Conservation (phyloP, 352 stramenopile species). For the Pythium brassicae region DNA sequence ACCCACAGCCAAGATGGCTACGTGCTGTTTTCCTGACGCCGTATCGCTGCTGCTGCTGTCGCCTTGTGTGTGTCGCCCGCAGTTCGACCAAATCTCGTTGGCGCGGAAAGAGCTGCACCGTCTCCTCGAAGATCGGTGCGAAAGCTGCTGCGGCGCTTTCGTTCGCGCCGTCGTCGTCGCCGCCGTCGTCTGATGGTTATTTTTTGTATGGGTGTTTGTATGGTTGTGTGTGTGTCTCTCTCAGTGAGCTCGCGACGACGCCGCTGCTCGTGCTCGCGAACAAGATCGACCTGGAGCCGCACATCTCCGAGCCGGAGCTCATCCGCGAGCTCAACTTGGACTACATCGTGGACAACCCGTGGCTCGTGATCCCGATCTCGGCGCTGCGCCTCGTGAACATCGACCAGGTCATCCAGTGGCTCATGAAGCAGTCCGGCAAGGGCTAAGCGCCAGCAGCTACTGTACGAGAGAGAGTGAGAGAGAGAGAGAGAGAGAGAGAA, state of each 20-base stretch:
- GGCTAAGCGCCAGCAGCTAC: slow-evolving; percentile 29
- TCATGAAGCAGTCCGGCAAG: slow-evolving; percentile 94
- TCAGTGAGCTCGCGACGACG: slow-evolving; percentile 84
- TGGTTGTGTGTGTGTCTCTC: neutral
- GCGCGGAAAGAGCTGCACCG: slow-evolving; percentile 93
- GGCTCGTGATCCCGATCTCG: slow-evolving; percentile 98
- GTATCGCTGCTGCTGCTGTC: neutral
- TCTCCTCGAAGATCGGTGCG: slow-evolving; percentile 92
- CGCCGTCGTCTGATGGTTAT: neutral
- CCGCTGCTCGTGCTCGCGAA: slow-evolving; percentile 97
- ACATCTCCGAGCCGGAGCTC: slow-evolving; percentile 87
- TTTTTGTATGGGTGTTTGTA: slow-evolving; percentile 1
- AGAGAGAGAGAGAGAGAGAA: slow-evolving; percentile 10
- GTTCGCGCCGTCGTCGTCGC: neutral
- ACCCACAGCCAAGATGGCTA: neutral
- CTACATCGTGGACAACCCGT: slow-evolving; percentile 98
- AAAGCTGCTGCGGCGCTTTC: no score
- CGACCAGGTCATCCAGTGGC: slow-evolving; percentile 96
- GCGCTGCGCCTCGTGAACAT: slow-evolving; percentile 96
- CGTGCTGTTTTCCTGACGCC: neutral
- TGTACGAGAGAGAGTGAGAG: neutral
- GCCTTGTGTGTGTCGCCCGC: neutral
- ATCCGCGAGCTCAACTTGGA: slow-evolving; percentile 96
- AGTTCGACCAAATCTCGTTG: slow-evolving; percentile 92
- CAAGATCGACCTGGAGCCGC: slow-evolving; percentile 97